Evolutionary conservation across 225 moss, liverwort and hornwort genomes (phyloP).

Genomic region (Thuidium tamariscinum): DNA sequence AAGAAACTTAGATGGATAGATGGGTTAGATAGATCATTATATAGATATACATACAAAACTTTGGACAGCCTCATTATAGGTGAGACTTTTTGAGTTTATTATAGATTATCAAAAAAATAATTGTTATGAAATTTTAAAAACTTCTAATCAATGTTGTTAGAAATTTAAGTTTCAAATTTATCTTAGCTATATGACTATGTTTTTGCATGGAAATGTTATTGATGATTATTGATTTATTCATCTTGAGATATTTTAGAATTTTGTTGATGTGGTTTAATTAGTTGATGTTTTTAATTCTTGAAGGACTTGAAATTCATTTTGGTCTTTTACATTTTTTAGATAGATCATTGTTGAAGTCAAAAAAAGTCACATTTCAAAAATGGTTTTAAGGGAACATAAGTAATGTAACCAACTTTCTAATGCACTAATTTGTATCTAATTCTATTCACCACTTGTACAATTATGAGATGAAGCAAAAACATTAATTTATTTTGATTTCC

Average conservation of each 20-base stretch:
- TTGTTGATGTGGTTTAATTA: not conserved
- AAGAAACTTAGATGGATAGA: no score
- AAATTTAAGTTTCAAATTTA: not conserved
- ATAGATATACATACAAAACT: not conserved
- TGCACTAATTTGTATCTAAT: rapidly evolving
- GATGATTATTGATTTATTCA: not conserved
- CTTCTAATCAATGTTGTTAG: not conserved
- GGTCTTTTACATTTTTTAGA: rapidly evolving
- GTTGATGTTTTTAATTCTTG: not conserved
- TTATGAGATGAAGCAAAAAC: not conserved
- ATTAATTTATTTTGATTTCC: not conserved
- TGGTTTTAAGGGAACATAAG: rapidly evolving
- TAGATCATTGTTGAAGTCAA: rapidly evolving
- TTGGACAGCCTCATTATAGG: not conserved
- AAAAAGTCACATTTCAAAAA: not conserved
- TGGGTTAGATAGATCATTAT: no score
- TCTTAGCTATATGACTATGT: rapidly evolving
- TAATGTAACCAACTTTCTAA: not conserved
- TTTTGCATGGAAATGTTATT: not conserved
- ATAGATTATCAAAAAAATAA: not conserved
- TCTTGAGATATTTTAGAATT: not conserved
- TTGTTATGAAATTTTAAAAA: rapidly evolving
- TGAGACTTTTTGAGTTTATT: not conserved
- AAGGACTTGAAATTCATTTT: rapidly evolving
- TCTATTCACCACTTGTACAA: no score